Conservation (phyloP, 1,139 yeast genomes). For the Debaryomycetaceae sp. region DNA sequence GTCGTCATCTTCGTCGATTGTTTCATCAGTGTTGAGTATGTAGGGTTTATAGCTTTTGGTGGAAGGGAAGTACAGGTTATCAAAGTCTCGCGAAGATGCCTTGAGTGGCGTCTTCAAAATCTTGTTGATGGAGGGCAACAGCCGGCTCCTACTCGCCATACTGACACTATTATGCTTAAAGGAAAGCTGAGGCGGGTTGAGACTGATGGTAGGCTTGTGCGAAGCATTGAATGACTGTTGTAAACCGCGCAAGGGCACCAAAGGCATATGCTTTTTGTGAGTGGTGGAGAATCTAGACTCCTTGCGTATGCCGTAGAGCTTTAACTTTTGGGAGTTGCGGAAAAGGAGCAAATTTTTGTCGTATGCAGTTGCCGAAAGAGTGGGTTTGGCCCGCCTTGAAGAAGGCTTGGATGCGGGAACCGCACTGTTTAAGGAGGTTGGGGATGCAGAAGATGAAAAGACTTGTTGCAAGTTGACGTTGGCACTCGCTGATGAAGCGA, state of each 20-base stretch:
- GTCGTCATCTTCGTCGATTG: conserved; percentile 34
- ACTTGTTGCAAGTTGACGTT: conserved; percentile 2
- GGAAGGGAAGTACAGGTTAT: conserved; percentile 12
- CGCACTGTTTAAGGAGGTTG: conserved; percentile 2
- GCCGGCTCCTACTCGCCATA: conserved; percentile 6
- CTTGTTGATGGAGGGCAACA: conserved; percentile 39
- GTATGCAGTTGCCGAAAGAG: conserved; percentile 21
- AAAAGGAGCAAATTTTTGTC: conserved; percentile 11
- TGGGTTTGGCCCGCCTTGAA: conserved; percentile 13
- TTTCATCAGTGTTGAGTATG: conserved; percentile 25
- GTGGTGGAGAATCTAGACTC: conserved; percentile 25
- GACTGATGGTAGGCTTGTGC: no score
- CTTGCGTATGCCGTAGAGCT: conserved; percentile 32
- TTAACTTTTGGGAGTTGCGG: conserved; percentile 18
- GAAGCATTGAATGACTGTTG: no score
- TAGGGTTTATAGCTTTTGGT: conserved; percentile 9
- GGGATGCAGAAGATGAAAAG: not conserved
- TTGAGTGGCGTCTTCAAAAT: conserved; percentile 45
- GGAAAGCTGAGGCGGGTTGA: no score
- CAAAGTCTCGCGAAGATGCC: conserved; percentile 22
- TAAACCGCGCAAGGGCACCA: no score
- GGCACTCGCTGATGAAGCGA: conserved; percentile 4
- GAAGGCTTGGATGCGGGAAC: conserved; percentile 11
- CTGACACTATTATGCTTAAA: no score
- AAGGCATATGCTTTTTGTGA: conserved; percentile 11